A percentile compares a stretch with the other conserved stretches of the same genome.
These are phyloP conservation scores for Pyrenochaeta sp. DNA, from an alignment of 2,329 filamentous ascomycete species.

Conservation along the genomic window DNA sequence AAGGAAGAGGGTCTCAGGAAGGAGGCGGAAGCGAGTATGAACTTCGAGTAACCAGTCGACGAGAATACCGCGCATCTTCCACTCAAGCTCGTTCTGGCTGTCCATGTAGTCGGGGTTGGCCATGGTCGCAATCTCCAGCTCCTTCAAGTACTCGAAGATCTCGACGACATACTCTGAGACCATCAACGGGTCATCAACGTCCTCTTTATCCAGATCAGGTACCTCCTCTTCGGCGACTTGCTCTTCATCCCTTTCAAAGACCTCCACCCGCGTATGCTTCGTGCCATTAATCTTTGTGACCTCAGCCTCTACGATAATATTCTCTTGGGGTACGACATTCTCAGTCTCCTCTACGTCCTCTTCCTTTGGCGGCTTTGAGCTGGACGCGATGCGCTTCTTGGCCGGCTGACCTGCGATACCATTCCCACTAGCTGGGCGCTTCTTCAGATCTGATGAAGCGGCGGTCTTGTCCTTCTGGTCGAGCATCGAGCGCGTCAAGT, in stretches of 20 bases:
- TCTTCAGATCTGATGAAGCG: constrained; percentile 70
- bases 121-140: constrained; percentile 80
- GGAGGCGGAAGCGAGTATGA: constrained; percentile 92
- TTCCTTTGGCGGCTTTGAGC: constrained; percentile 60
- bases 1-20: constrained; percentile 95
- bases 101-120: constrained; percentile 96
- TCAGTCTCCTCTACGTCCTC: constrained; percentile 66
- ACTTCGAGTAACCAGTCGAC: constrained; percentile 99
- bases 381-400: constrained; percentile 73
- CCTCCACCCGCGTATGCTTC: constrained; percentile 26
- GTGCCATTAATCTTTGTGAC: constrained; percentile 30
- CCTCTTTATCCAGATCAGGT: constrained; percentile 80
- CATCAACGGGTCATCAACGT: constrained; percentile 94
- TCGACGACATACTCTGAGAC: constrained; percentile 96
- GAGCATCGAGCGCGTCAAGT: constrained; percentile 69
- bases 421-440: constrained; percentile 77
- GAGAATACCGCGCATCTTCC: constrained; percentile 97
- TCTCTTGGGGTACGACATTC: constrained; percentile 63
- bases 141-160: constrained; percentile 94
- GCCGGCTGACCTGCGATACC: constrained; percentile 69
- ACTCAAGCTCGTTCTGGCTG: constrained; percentile 92
- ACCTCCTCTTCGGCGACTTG: constrained; percentile 46
- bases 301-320: constrained; percentile 59
- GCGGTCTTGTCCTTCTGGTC: constrained; percentile 76
- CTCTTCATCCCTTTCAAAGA: constrained; percentile 29